Base-by-base conservation (phyloP, 2,329 filamentous ascomycete species). In the Nectriaceae sp. region DNA sequence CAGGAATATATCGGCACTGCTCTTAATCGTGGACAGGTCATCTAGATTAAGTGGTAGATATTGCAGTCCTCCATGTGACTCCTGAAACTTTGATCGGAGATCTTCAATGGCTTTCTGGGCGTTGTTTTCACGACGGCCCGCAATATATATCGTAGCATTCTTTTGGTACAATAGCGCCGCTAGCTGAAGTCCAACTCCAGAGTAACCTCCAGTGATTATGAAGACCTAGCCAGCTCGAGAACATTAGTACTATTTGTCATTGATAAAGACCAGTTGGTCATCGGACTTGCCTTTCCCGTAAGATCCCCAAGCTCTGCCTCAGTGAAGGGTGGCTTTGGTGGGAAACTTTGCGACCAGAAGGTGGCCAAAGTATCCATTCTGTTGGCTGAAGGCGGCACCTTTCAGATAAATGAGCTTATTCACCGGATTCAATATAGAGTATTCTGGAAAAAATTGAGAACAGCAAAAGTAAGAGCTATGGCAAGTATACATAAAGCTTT, bases 111-210 rank as follows among this genome's bases (percentile, higher is more conserved):
- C 72, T 0, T 56, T 46, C 4, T 65, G 59, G 21, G 67, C 73
- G 50, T 74, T 75, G 5, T 64, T 55, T 16, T 63, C 50, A 2
- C 66, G 71, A 29, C 77, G 75, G 2, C 70, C 71, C 3, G 75
- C 75, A 36, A 80, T 59, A 57, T 80, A 81, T 21, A 82, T 72
- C 5, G 68, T 79, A 29, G 65, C 77, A 43, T 76, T 74, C 19
- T 69, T 70, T 3, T 63, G 59, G 60, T 81, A 82, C n/a, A 83
- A 68, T 6, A 81, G 72, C 35, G 70, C 70, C 42, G 63, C 66
- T n/a, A 80, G 67, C 51, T 79, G 75, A 38, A 71, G 68, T 15
- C 77, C 77, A 10, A 78, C 67, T 75, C 57, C 57, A 5, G 52
- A 50, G 46, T 59, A 59, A 40, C 54, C 52, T 43, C 57, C 57